phyloP scores from a whole-genome alignment of 73 alveolate genomes.

The Loxodes magnus region DNA sequence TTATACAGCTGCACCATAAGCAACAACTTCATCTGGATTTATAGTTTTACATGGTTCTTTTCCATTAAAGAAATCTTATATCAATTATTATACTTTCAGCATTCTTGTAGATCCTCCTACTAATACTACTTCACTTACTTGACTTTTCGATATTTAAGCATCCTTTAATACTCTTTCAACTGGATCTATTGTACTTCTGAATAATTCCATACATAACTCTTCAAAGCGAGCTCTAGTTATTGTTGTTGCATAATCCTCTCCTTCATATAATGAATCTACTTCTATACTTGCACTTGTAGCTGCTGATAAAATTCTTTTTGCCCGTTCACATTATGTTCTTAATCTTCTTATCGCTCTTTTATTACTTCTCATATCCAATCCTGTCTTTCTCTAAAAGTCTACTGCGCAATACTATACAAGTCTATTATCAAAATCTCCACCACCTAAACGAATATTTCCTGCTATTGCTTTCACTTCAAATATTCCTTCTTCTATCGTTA shows the following conservation, averaged over 20 bases:
- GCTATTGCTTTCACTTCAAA: constrained; percentile 86
- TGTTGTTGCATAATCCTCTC: constrained; percentile 46
- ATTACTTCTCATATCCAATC: constrained; percentile 54
- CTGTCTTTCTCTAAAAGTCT: no score
- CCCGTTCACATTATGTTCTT: constrained; percentile 81
- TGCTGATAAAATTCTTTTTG: constrained; percentile 81
- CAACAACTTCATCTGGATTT: constrained; percentile 69
- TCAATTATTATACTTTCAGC: constrained; percentile 74
- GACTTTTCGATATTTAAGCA: constrained; percentile 50
- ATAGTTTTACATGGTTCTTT: constrained; percentile 59
- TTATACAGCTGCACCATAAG: constrained; percentile 63
- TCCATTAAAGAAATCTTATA: constrained; percentile 78
- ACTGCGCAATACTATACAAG: constrained; percentile 47
- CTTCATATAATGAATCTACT: constrained; percentile 72
- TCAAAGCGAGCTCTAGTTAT: constrained; percentile 71
- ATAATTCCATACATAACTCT: constrained; percentile 60
- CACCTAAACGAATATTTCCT: constrained; percentile 91
- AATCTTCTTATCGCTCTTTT: constrained; percentile 76
- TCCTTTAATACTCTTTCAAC: constrained; percentile 60
- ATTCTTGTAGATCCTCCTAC: constrained; percentile 89
- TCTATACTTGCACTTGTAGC: constrained; percentile 71
- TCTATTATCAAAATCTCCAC: constrained; percentile 89
- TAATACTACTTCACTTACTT: constrained; percentile 69
- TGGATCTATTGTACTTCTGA: constrained; percentile 56
- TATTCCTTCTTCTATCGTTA: constrained; percentile 79